Percentiles rank a stretch among this genome's conserved stretches.
phyloP scores from a whole-genome alignment of 2,329 filamentous ascomycete genomes.

The Botryotinia narcissicola region DNA sequence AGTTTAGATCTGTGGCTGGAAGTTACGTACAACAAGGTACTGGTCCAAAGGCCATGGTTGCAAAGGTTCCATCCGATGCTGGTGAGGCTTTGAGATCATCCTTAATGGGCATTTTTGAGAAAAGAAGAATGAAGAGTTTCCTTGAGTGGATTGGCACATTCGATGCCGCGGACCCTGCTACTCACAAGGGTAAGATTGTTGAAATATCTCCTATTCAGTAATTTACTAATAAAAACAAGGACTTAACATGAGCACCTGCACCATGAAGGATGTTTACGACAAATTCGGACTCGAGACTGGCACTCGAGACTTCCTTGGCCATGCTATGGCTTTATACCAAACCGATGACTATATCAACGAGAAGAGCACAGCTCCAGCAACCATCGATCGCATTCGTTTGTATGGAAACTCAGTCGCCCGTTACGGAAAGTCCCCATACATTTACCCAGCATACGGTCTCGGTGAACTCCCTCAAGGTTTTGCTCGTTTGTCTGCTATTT shows the following conservation, averaged over 20 bases:
- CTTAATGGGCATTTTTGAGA: constrained; percentile 96
- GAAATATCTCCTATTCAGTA: neutral
- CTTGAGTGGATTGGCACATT: constrained; percentile 93
- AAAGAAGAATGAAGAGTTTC: constrained; percentile 94
- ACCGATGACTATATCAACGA: constrained; percentile 82
- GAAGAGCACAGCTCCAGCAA: constrained; percentile 73
- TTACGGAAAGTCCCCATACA: constrained; percentile 98
- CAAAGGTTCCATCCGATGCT: constrained; percentile 94
- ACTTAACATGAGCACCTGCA: constrained; percentile 72
- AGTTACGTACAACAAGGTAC: constrained; percentile 92
- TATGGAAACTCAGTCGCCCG: constrained; percentile 97
- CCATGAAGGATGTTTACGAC: constrained; percentile 98
- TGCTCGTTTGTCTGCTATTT: constrained; percentile 94
- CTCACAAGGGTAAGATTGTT: constrained; percentile 74
- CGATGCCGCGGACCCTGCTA: constrained; percentile 74
- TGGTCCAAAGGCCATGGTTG: constrained; percentile 81
- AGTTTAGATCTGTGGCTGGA: constrained; percentile 92
- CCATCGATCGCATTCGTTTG: constrained; percentile 86
- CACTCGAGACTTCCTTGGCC: constrained; percentile 94
- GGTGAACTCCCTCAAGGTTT: constrained; percentile 97
- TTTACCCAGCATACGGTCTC: constrained; percentile 97
- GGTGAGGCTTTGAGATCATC: constrained; percentile 86
- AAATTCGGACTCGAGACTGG: constrained; percentile 89
- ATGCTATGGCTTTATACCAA: constrained; percentile 95
- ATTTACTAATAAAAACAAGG: constrained; percentile 50